Evolutionary conservation across 768 basidiomycete species (phyloP).

Genomic region (Lactarius vividus): DNA sequence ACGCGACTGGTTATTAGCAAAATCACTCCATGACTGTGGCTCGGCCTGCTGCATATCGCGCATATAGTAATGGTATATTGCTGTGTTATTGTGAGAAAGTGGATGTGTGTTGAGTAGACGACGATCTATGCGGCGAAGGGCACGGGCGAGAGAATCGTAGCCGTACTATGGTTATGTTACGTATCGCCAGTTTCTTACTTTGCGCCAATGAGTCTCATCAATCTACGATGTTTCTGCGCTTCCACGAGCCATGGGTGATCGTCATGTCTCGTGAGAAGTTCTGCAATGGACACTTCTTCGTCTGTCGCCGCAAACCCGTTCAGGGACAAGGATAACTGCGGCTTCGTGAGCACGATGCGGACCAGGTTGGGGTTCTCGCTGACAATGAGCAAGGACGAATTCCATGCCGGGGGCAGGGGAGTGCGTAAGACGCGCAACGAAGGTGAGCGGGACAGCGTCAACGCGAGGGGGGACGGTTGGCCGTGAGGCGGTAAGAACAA

Average conservation of each 20-base stretch:
- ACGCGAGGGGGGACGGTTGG: constrained; percentile 6
- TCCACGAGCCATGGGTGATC: constrained; percentile 18
- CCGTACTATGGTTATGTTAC: background rate
- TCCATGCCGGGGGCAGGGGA: constrained; percentile 10
- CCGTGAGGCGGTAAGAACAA: background rate
- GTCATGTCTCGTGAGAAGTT: background rate
- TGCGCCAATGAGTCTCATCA: constrained; percentile 13
- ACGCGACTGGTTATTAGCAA: background rate
- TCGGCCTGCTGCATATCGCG: background rate
- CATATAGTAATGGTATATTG: background rate
- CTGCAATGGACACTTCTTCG: background rate
- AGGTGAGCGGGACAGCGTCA: constrained; percentile 20
- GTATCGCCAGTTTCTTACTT: constrained; percentile 2
- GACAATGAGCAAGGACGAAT: constrained; percentile 12
- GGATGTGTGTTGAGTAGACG: background rate
- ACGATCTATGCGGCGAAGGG: background rate
- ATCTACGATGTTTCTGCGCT: constrained; percentile 10
- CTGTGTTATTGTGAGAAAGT: background rate
- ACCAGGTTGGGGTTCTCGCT: constrained; percentile 16
- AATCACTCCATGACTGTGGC: background rate
- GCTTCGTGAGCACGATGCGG: constrained; percentile 15
- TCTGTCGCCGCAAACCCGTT: background rate
- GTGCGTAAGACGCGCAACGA: constrained; percentile 13
- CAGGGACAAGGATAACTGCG: background rate
- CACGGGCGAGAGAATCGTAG: background rate